phyloP scores from a whole-genome alignment of 1,139 yeast species.

The Debaryomyces coudertii region DNA sequence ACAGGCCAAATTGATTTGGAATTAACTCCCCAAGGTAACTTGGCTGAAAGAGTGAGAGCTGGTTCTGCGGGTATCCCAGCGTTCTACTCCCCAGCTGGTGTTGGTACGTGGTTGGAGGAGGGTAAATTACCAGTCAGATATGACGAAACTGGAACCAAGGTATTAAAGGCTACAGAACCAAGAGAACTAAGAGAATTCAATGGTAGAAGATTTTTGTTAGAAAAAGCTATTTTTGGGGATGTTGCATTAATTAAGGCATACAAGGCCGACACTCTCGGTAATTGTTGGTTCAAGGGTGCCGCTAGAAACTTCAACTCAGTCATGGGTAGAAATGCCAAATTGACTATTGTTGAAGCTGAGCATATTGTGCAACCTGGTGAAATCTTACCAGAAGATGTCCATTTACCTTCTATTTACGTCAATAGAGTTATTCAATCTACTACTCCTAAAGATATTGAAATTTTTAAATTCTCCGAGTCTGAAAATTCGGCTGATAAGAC shows the following conservation, averaged over 20 bases:
- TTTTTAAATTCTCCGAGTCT: slow-evolving; percentile 21
- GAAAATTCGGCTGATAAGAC: slow-evolving; percentile 14
- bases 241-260: slow-evolving; percentile 51
- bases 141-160: slow-evolving; percentile 32
- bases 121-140: slow-evolving; percentile 51
- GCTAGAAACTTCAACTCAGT: slow-evolving; percentile 50
- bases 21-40: slow-evolving; percentile 53
- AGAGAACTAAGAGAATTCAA: slow-evolving; percentile 46
- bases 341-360: slow-evolving; percentile 55
- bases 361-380: slow-evolving; percentile 52
- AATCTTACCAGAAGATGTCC: slow-evolving; percentile 48
- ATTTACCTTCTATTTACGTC: slow-evolving; percentile 51
- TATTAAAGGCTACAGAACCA: slow-evolving; percentile 37
- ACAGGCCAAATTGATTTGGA: slow-evolving; percentile 50
- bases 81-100: slow-evolving; percentile 53
- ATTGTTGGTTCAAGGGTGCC: slow-evolving; percentile 51
- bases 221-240: slow-evolving; percentile 48
- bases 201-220: slow-evolving; percentile 47
- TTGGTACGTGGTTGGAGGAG: slow-evolving; percentile 53
- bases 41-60: slow-evolving; percentile 54
- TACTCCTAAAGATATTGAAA: slow-evolving; percentile 48
- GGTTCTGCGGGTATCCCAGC: slow-evolving; percentile 57
- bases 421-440: slow-evolving; percentile 40
- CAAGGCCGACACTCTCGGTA: slow-evolving; percentile 51
- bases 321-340: slow-evolving; percentile 49